These are phyloP conservation scores for Fusarium tjaetaba DNA, from an alignment of 2,329 filamentous ascomycete species.

Conservation along the genomic window DNA sequence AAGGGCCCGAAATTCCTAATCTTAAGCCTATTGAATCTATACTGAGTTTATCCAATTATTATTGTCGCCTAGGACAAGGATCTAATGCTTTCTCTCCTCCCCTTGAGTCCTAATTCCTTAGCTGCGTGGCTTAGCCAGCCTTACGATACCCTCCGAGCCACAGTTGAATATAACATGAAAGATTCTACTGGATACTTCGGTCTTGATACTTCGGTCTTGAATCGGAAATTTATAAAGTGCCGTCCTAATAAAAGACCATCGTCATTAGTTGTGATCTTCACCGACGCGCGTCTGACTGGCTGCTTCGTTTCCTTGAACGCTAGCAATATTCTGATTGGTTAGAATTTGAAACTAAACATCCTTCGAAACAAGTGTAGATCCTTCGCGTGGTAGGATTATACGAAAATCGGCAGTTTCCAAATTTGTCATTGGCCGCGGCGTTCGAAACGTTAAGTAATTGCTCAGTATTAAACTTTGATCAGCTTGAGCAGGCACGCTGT, in stretches of 20 bases:
- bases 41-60: not conserved
- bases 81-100: not conserved
- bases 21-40: accelerated
- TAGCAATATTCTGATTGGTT: not conserved
- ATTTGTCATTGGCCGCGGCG: not conserved
- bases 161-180: too few species aligned
- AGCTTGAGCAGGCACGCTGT: not conserved
- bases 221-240: not conserved
- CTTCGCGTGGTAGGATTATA: not conserved
- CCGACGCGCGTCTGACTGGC: not conserved
- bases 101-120: not conserved
- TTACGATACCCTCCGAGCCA: not conserved
- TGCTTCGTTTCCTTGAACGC: not conserved
- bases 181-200: not conserved
- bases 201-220: not conserved
- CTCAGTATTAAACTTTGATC: not conserved
- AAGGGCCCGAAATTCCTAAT: not conserved
- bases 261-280: not conserved
- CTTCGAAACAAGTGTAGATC: not conserved
- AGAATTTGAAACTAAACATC: not conserved
- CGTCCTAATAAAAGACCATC: not conserved
- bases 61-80: not conserved
- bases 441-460: not conserved
- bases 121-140: not conserved
- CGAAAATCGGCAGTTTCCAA: not conserved